Conservation (phyloP, 208 protist genomes). For the Trypanosomatidae sp. region DNA sequence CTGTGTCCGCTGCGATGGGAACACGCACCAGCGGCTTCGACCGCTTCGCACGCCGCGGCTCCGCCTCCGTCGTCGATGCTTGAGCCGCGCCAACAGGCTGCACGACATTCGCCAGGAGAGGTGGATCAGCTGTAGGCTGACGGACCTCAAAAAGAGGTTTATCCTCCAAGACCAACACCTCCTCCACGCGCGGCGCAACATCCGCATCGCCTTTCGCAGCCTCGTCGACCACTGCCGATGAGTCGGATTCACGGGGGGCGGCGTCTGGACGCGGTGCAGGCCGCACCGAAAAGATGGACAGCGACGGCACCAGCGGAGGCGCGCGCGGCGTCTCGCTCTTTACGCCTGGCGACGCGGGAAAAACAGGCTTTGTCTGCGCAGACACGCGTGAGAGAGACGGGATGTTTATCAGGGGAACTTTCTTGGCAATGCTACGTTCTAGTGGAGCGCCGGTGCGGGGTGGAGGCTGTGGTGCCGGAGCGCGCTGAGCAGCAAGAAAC, state of each 20-base stretch:
- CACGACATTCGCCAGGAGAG: constrained; percentile 11
- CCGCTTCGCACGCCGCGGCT: not conserved
- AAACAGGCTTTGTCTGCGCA: not conserved
- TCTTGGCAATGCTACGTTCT: constrained; percentile 38
- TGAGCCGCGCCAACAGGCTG: not conserved
- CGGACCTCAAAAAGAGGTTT: constrained; percentile 49
- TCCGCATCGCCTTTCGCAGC: not conserved
- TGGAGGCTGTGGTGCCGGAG: constrained; percentile 26
- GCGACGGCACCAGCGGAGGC: not conserved
- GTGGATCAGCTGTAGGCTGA: not conserved
- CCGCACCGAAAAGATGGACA: not conserved
- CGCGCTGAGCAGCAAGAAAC: constrained; percentile 73
- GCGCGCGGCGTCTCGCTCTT: not conserved
- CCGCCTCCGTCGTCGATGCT: too few species aligned
- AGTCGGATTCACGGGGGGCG: too few species aligned
- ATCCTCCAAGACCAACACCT: constrained; percentile 50
- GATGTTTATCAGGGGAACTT: constrained; percentile 70
- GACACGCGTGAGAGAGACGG: constrained; percentile 12
- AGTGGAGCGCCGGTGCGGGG: not conserved
- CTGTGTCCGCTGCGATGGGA: constrained; percentile 24
- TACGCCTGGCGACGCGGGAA: too few species aligned
- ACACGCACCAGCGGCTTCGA: constrained; percentile 20
- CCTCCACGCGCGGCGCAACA: constrained; percentile 11
- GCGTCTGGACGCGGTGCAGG: too few species aligned
- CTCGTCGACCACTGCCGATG: too few species aligned